Evolutionary conservation across 768 basidiomycete species (phyloP).

Genomic region (Paxillus ammoniavirescens): DNA sequence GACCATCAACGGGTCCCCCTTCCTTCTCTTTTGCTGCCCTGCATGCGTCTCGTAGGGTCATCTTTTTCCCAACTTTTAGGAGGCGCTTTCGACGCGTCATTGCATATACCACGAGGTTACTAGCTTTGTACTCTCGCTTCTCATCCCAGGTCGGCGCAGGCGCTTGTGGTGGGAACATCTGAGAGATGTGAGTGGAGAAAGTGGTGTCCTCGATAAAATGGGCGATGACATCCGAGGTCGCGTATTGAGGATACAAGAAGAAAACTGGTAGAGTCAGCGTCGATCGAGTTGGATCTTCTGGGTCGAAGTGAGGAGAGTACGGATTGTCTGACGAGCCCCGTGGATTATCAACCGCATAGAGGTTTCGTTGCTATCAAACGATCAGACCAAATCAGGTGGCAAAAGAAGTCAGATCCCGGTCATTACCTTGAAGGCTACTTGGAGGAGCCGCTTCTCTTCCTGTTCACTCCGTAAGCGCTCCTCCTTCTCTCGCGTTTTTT

Average conservation of each 20-base stretch:
- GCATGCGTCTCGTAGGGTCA: slow-evolving; percentile 80
- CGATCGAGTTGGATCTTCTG: slow-evolving; percentile 54
- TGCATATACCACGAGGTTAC: slow-evolving; percentile 76
- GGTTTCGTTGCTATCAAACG: slow-evolving; percentile 63
- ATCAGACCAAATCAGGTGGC: slow-evolving; percentile 1
- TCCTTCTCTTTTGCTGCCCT: slow-evolving; percentile 57
- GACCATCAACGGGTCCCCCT: slow-evolving; percentile 65
- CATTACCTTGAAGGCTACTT: slow-evolving; percentile 64
- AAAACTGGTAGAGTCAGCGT: slow-evolving; percentile 84
- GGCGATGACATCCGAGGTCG: slow-evolving; percentile 85
- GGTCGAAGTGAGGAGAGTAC: slow-evolving; percentile 63
- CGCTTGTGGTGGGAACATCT: slow-evolving; percentile 79
- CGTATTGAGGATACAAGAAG: slow-evolving; percentile 90
- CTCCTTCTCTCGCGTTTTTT: slow-evolving; percentile 47
- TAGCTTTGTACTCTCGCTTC: slow-evolving; percentile 61
- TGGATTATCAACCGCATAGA: slow-evolving; percentile 54
- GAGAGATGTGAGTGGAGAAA: slow-evolving; percentile 70
- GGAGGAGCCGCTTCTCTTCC: slow-evolving; percentile 53
- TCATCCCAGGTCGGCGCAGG: slow-evolving; percentile 76
- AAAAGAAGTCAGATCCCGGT: not conserved
- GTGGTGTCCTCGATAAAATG: slow-evolving; percentile 84
- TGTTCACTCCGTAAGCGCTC: slow-evolving; percentile 49
- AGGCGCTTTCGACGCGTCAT: slow-evolving; percentile 73
- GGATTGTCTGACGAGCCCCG: slow-evolving; percentile 51
- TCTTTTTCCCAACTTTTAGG: slow-evolving; percentile 89